Base-by-base conservation (phyloP, 108 stramenopile species). In the Chaetoceros muelleri region DNA sequence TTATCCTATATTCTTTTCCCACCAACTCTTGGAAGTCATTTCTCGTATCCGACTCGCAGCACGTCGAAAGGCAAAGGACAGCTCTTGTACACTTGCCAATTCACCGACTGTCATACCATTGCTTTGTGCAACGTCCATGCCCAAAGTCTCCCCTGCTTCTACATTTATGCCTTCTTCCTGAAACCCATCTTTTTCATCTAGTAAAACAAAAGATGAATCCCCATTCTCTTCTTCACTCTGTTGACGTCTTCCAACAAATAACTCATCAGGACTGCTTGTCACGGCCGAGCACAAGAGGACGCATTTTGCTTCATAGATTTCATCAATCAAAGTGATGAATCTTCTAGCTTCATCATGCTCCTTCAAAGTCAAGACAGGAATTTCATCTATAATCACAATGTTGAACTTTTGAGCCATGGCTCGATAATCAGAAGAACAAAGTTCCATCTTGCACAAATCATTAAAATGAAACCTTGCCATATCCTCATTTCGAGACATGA, bases 291-390 rank as follows among this genome's bases (percentile, higher is more conserved):
- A 84, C 3, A 85, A 28, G 40, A 91, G 54, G 44, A 75, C 79
- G 46, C 78, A 87, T 26, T 73, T 74, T 16, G 72, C 74, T 67
- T 99, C 98, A 70, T 98, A 99, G 31, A 99, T 65, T 57, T 95
- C 93, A 70, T 99, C 98, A 47, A 99, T 70, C 53, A 99, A 69
- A 19, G 95, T 97, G 61, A 99, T 97, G 64, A 99, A 96, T 52
- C 98, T 82, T 59, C 98, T 72, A 7, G 94, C 86, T 64, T 79
- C 66, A 62, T 96, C 85, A 31, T 75, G 74, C 20, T 75, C 66
- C 29, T 73, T 67, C 31, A 96, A 69, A 13, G 64, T 69, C 73
- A 99, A 62, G 23, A 19, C 26, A 16, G 95, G 95, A 50, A 99
- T 74, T 47, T 94, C 52, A 40, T 78, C 69, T 23, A 99, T 27